These are phyloP conservation scores for Monosporascus cannonballus DNA, from an alignment of 2,329 filamentous ascomycete species.

Conservation along the genomic window DNA sequence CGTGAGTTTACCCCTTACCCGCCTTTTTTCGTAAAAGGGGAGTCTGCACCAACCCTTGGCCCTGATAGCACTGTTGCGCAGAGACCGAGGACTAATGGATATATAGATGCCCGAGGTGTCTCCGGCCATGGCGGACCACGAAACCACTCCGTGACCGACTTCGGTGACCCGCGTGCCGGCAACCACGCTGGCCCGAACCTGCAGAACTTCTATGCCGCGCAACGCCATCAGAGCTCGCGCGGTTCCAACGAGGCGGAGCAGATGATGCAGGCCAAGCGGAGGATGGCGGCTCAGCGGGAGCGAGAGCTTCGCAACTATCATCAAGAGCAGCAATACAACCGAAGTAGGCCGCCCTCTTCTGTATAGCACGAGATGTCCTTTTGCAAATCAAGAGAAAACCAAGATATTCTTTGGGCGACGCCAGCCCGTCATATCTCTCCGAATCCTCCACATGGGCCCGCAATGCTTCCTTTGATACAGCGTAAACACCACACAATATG, in stretches of 20 bases:
- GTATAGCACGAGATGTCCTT: constrained; percentile 53
- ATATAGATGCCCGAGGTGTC: constrained; percentile 64
- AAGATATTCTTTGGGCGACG: constrained; percentile 28
- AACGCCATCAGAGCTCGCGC: constrained; percentile 83
- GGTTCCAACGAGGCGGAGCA: constrained; percentile 89
- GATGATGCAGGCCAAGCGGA: constrained; percentile 98
- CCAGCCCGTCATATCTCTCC: constrained; percentile 18
- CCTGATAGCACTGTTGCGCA: constrained; percentile 19
- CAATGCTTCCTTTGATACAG: constrained; percentile 22
- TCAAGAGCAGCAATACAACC: constrained; percentile 99
- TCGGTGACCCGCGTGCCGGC: constrained; percentile 63
- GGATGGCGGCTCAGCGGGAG: constrained; percentile 98
- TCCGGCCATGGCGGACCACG: constrained; percentile 55
- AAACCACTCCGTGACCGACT: constrained; percentile 81
- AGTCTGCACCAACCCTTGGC: constrained; percentile 9
- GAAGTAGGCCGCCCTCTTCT: constrained; percentile 86
- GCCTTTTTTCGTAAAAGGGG: constrained; percentile 29
- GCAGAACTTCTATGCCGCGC: constrained; percentile 89
- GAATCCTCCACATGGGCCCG: constrained; percentile 15
- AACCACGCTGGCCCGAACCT: constrained; percentile 71
- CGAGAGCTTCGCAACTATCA: constrained; percentile 99
- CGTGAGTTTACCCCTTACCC: constrained; percentile 71
- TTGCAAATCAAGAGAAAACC: constrained; percentile 29
- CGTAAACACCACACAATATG: constrained; percentile 19
- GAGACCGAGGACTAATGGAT: constrained; percentile 17